phyloP scores from a whole-genome alignment of 225 moss, liverwort and hornwort species.

The Polytrichum formosum region DNA sequence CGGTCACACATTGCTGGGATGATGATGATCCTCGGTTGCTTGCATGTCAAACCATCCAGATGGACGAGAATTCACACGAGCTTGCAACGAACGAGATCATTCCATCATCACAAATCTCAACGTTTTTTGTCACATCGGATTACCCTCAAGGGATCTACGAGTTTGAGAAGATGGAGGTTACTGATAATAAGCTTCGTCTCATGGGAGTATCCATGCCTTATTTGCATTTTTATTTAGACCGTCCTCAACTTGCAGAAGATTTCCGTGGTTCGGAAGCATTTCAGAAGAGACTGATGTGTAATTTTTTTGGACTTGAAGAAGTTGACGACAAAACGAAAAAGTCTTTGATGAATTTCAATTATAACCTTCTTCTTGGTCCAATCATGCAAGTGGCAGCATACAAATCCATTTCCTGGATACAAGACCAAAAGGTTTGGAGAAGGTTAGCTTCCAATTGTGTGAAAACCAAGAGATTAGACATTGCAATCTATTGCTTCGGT shows the following conservation, averaged over 20 bases:
- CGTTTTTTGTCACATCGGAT: constrained; percentile 76
- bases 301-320: constrained; percentile 63
- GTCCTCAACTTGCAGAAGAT: constrained; percentile 25
- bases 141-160: constrained; percentile 61
- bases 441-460: constrained; percentile 72
- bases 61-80: constrained; percentile 18
- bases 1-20: constrained; percentile 86
- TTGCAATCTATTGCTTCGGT: constrained; percentile 93
- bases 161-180: constrained; percentile 66
- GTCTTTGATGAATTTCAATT: constrained; percentile 66
- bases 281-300: constrained; percentile 64
- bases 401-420: constrained; percentile 56
- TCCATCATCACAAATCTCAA: constrained; percentile 33
- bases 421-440: constrained; percentile 71
- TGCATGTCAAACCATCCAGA: constrained; percentile 66
- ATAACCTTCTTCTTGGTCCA: constrained; percentile 63
- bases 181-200: constrained; percentile 42
- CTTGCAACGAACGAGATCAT: constrained; percentile 17
- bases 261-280: constrained; percentile 34
- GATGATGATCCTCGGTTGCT: constrained; percentile 67
- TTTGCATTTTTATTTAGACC: neutral
- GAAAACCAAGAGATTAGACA: constrained; percentile 69
- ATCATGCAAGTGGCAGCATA: constrained; percentile 70
- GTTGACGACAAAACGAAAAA: constrained; percentile 58
- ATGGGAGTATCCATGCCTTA: constrained; percentile 73